Evolutionary conservation across 768 basidiomycete species (phyloP), one percentile per base, ranked within the genome.

Genomic region (Candolleomyces aberdarensis): DNA sequence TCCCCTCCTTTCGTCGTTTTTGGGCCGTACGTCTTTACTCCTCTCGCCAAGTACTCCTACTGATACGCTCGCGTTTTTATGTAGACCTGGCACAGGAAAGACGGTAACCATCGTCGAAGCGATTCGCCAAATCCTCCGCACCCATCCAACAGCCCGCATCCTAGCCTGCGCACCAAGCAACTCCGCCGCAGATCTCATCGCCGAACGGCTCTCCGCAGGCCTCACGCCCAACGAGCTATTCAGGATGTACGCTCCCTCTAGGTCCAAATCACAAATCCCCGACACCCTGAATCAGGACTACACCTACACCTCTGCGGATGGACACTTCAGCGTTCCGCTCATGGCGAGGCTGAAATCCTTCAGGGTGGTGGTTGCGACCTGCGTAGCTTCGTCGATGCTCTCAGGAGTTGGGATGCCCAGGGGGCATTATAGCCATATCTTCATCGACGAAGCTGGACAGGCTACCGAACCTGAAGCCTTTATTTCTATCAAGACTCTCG

Each of bases 401-500:
- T 76, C 78, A 29, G 83, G 82, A 0, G 76, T 88, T 43, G 87
- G 87, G 0, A 75, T 89, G 48, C 72, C 78, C 0, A 74, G 79
- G 1, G 88, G 88, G 0, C 83, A 88, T 68, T 91, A 84, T 68
- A 79, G 76, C 10, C 86, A 90, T 62, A 85, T 91, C 17, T 86
- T 90, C 66, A 71, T 88, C 11, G 88, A 91, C 64, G 88, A 91
- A 32, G 53, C 53, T 14, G 88, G 86, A 0, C 88, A 91, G 65
- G 86, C 87, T 2, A 85, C 84, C 0, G 88, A 91, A 68, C 85
- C 87, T 0, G 88, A 89, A 67, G 77, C 77, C 0, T 85, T 88
- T 71, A 77, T 88, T 17, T 74, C 83, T 0, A 81, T 89, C 72
- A 85, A 85, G 72, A 84, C 82, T 0, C 76, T 88, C 70, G 82